Base-by-base conservation (phyloP, 2,329 filamentous ascomycete genomes). In the Pseudocercospora eumusae region DNA sequence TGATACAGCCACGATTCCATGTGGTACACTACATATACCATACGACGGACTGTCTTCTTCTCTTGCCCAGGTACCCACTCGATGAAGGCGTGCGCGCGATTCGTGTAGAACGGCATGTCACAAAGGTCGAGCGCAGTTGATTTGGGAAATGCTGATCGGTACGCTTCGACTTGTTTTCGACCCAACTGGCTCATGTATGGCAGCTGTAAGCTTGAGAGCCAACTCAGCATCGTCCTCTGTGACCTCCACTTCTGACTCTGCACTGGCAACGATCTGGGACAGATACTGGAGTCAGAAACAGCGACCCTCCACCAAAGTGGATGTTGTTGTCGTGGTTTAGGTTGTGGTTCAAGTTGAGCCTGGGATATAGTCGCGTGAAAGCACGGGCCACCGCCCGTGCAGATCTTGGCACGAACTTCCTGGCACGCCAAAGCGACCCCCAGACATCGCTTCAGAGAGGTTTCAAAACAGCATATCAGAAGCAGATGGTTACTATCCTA, bases 1-100 rank as follows among this genome's bases (percentile, higher is more conserved):
- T 54, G 25, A 9, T 27, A 10, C 5, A 54, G 50, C 50, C 25
- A 54, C 15, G 50, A 54, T n/a, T 54, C 50, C 50, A 54, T 11
- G 15, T 54, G 50, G 25, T 54, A 54, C 8, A 54, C 50, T 3
- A 18, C 25, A 20, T 28, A 54, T 15, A 54, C 50, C 25, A 54
- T 9, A 3, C 50, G 50, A 5, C 50, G 50, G 4, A 54, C 31
- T 18, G 2, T 20, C 3, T 54, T 54, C 1, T 3, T 18, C 4
- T 18, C 8, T n/a, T 54, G 50, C 2, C 25, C 25, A 9, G 25
- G n/a, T 9, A 28, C 50, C 50, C 50, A 54, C 50, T 54, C 50
- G 2, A 54, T 7, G 23, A 54, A 54, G 15, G 18, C 25, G 15
- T 31, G 25, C 10, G 15, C 25, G 21, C 25, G 31, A 10, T 20